phyloP scores from a whole-genome alignment of 164 flowering plant species.

The Aristolochia californica region DNA sequence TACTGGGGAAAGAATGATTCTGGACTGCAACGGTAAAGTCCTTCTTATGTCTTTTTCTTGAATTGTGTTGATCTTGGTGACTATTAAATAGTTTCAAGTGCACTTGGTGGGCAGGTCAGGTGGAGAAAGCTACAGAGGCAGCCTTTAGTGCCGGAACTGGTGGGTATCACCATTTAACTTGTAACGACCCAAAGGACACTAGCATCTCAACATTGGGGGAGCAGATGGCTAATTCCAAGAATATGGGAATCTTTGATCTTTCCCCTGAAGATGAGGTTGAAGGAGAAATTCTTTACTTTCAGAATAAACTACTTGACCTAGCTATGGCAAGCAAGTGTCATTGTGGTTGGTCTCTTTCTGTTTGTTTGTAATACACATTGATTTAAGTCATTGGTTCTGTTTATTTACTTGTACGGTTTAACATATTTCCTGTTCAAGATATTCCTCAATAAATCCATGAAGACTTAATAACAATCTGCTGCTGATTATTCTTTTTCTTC shows the following conservation, averaged over 20 bases:
- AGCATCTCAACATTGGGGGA: slow-evolving; percentile 18
- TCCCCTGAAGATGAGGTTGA: slow-evolving; percentile 86
- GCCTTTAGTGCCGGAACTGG: slow-evolving; percentile 9
- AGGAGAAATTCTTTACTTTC: slow-evolving; percentile 75
- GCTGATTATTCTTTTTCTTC: neutral
- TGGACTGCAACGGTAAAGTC: slow-evolving; percentile 24
- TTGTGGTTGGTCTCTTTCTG: slow-evolving; percentile 36
- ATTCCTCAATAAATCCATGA: too few species aligned
- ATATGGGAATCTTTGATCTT: slow-evolving; percentile 34
- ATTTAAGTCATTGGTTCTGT: neutral
- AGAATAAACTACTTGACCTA: slow-evolving; percentile 46
- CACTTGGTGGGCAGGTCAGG: slow-evolving; percentile 26
- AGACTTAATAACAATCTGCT: too few species aligned
- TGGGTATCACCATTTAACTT: neutral
- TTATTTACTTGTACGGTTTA: too few species aligned
- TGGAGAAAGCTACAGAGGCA: slow-evolving; percentile 16
- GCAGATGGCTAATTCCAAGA: slow-evolving; percentile 38
- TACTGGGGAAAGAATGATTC: slow-evolving; percentile 7
- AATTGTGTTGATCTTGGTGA: neutral
- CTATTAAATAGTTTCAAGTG: neutral
- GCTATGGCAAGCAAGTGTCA: slow-evolving; percentile 42
- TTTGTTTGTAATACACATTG: neutral
- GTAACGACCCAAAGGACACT: neutral
- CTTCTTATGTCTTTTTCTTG: neutral
- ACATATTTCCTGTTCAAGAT: too few species aligned